Evolutionary conservation across 495 filamentous ascomycete species (phyloP).

Genomic region (Neurospora terricola): DNA sequence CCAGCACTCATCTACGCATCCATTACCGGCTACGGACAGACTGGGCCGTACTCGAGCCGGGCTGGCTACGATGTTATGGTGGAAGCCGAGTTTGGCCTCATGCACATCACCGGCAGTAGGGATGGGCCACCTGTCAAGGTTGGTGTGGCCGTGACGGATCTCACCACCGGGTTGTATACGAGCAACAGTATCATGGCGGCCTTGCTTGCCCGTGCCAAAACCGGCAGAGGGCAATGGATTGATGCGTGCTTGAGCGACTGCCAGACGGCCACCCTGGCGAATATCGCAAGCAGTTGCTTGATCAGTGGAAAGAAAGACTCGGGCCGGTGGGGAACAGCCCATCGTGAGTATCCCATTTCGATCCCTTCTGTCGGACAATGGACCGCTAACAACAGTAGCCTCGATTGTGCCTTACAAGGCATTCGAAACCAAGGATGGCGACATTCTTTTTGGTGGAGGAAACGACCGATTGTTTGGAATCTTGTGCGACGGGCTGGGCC

Average conservation of each 20-base stretch:
- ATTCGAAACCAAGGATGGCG: constrained; percentile 87
- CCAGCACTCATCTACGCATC: constrained; percentile 60
- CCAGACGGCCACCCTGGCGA: constrained; percentile 84
- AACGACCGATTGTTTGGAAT: constrained; percentile 89
- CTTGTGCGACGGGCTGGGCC: constrained; percentile 66
- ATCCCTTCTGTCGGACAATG: background rate
- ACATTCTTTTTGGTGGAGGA: constrained; percentile 85
- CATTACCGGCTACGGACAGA: constrained; percentile 71
- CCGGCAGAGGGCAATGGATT: constrained; percentile 70
- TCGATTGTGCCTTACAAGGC: constrained; percentile 93
- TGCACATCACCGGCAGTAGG: constrained; percentile 89
- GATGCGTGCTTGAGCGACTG: constrained; percentile 88
- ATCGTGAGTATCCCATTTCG: constrained; percentile 52
- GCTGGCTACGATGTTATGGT: constrained; percentile 99
- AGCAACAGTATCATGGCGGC: constrained; percentile 95
- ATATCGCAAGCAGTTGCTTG: constrained; percentile 85
- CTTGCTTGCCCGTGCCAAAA: constrained; percentile 53
- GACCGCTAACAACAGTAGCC: constrained; percentile 40
- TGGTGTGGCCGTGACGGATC: constrained; percentile 89
- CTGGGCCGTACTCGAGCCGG: constrained; percentile 77
- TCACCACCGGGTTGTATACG: constrained; percentile 96
- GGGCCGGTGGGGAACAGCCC: constrained; percentile 89
- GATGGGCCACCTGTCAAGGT: constrained; percentile 95
- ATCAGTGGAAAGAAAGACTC: constrained; percentile 82
- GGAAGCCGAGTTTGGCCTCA: constrained; percentile 92